Evolutionary conservation across 2,329 filamentous ascomycete genomes (phyloP), one percentile per base, ranked within the genome.

Genomic region (Talaromyces sp.): DNA sequence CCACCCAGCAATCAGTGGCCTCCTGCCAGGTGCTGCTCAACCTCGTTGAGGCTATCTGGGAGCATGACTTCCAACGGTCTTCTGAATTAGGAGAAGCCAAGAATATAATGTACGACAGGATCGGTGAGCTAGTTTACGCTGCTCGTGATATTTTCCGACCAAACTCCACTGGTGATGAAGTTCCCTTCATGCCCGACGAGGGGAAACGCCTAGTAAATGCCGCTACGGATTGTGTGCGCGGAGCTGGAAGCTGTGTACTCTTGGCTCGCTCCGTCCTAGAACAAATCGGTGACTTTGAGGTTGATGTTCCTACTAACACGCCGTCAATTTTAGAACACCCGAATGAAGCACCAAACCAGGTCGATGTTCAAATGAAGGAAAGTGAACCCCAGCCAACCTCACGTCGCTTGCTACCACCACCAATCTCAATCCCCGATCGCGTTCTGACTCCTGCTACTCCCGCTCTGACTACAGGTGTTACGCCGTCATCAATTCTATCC

Each of bases 171-270:
- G 84, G 88, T 25, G 82, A 82, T 33, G 89, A 91, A 61, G 86
- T 93, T 60, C 80, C 95, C 35, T 88, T 96, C 65, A 84, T 91
- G 73, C 89, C 89, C 1, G 85, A 91, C 61, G 87, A 93, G 67
- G 91, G 90, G 63, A 86, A 84, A 63, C 81, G 86, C 28, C 80
- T 96, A 40, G 82, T 94, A 33, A 80, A 83, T 61, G 89, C 91
- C 19, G 91, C 91, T 8, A 96, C 91, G 6, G 86, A 84, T 60
- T 97, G 92, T 69, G 92, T 99, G 25, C 87, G 91, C 64, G 89
- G 90, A 21, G 91, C 92, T 45, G 93, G 93, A 40, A 91, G 96
- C 65, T 97, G 93, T 72, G 89, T 96, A 19, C 87, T 89, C 6
- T 93, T 92, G 74, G 88, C 92, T 10, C 91, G 91, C 66, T 81